Percentiles rank a stretch among this genome's conserved stretches.
phyloP scores from a whole-genome alignment of 176 grass and related monocot species.

The Neostapfia colusana region DNA sequence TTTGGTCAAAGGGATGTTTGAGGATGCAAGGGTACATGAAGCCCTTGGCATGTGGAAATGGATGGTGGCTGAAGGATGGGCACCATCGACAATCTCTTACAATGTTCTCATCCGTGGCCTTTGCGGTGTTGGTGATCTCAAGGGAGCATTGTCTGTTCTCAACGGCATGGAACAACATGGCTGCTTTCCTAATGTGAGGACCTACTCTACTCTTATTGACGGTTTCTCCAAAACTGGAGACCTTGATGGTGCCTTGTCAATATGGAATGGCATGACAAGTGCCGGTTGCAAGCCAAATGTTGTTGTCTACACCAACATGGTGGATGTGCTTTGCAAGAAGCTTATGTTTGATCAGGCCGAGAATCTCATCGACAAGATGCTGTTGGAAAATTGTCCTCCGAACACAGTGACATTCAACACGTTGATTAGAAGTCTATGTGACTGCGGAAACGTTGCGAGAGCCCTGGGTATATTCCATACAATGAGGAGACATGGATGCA shows the following conservation, averaged over 20 bases:
- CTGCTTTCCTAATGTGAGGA: conserved; percentile 54
- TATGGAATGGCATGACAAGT: conserved; percentile 69
- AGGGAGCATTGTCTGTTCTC: conserved; percentile 53
- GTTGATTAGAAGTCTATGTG: conserved; percentile 69
- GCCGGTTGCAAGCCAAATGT: conserved; percentile 77
- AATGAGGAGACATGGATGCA: conserved; percentile 56
- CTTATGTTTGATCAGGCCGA: conserved; percentile 75
- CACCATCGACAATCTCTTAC: conserved; percentile 58
- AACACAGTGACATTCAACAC: conserved; percentile 76
- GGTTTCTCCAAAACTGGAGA: conserved; percentile 71
- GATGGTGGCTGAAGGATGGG: conserved; percentile 64
- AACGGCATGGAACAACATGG: conserved; percentile 51
- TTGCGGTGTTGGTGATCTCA: conserved; percentile 47
- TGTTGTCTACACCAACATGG: conserved; percentile 74
- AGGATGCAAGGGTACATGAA: conserved; percentile 45
- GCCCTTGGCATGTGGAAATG: conserved; percentile 69
- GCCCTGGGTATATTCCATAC: conserved; percentile 57
- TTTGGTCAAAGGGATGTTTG: conserved; percentile 60
- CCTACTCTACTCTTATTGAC: conserved; percentile 69
- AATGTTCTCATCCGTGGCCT: conserved; percentile 80
- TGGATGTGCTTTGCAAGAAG: conserved; percentile 68
- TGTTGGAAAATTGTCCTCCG: conserved; percentile 60
- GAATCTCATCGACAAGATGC: conserved; percentile 66
- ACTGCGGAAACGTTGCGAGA: conserved; percentile 50
- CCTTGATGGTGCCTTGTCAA: conserved; percentile 57